Conservation (phyloP, 257 asterid species). For the Leptodermis oblonga region DNA sequence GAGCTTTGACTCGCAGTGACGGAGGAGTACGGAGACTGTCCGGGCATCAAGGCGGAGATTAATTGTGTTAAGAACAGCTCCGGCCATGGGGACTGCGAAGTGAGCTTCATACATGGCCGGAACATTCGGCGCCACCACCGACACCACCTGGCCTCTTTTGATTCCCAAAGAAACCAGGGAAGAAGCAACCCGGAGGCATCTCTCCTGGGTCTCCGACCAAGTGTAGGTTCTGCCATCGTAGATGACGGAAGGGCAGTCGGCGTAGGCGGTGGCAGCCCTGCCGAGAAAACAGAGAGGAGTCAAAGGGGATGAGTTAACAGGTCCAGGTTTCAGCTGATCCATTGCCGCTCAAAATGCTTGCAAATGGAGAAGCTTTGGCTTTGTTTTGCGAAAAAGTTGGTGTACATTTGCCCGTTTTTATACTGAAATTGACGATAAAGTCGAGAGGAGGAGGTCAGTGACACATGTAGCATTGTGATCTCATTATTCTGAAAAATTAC, state of each 20-base stretch:
- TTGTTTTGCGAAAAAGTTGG: too few species aligned
- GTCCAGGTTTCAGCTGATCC: constrained; percentile 23
- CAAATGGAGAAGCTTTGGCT: too few species aligned
- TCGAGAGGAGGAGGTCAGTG: too few species aligned
- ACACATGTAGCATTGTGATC: too few species aligned
- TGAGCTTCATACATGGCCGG: constrained; percentile 87
- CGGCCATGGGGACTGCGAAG: constrained; percentile 75
- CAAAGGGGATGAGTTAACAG: constrained; percentile 51
- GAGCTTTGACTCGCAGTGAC: constrained; percentile 52
- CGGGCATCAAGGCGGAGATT: constrained; percentile 70
- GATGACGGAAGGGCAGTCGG: constrained; percentile 51
- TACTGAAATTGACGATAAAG: too few species aligned
- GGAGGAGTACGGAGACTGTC: constrained; percentile 52
- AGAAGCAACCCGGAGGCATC: constrained; percentile 58
- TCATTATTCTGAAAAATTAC: too few species aligned
- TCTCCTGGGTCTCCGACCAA: constrained; percentile 50
- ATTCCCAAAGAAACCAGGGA: constrained; percentile 47
- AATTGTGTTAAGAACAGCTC: constrained; percentile 58
- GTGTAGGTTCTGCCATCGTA: constrained; percentile 39
- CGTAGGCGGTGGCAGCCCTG: constrained; percentile 55
- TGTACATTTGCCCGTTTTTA: too few species aligned
- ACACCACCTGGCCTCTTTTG: constrained; percentile 48
- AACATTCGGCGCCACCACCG: constrained; percentile 61
- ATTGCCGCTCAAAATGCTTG: too few species aligned
- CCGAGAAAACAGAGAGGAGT: constrained; percentile 57